A percentile compares a stretch with the other conserved stretches of the same genome.
phyloP scores from a whole-genome alignment of 192 early-diverging fungal species.

The Backusella macrospora region DNA sequence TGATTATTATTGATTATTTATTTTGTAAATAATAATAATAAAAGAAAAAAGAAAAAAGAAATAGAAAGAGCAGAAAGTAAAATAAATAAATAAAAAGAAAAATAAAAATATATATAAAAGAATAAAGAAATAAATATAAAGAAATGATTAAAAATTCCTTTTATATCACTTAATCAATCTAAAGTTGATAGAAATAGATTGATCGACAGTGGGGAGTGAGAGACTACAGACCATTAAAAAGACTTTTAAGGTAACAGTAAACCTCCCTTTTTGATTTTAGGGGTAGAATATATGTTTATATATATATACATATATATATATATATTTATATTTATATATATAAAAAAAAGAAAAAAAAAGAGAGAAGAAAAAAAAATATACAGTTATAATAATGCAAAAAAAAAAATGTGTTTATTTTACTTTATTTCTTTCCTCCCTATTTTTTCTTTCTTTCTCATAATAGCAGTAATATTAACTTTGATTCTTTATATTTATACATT shows the following conservation, averaged over 20 bases:
- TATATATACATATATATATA: no score
- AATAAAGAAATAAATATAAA: constrained; percentile 8
- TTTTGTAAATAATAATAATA: not conserved
- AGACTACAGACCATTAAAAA: constrained; percentile 16
- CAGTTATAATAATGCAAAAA: not conserved
- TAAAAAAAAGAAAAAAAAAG: not conserved
- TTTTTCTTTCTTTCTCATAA: not conserved
- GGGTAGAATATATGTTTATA: not conserved
- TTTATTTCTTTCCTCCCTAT: not conserved
- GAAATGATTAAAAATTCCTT: constrained; percentile 16
- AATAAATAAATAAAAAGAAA: not conserved
- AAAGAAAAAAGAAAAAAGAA: not conserved
- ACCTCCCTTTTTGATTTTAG: constrained; percentile 17
- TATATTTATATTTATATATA: no score
- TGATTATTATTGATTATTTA: not conserved
- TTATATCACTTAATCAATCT: constrained; percentile 16
- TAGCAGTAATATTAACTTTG: not conserved
- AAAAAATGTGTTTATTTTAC: not conserved
- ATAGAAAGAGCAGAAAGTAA: not conserved
- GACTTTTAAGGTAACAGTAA: constrained; percentile 12
- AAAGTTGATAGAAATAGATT: constrained; percentile 17
- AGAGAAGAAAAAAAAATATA: not conserved
- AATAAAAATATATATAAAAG: not conserved
- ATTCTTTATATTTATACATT: not conserved
- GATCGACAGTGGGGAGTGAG: constrained; percentile 13